Evolutionary conservation across 306 rosid genomes (phyloP).

Genomic region (Senna tora): DNA sequence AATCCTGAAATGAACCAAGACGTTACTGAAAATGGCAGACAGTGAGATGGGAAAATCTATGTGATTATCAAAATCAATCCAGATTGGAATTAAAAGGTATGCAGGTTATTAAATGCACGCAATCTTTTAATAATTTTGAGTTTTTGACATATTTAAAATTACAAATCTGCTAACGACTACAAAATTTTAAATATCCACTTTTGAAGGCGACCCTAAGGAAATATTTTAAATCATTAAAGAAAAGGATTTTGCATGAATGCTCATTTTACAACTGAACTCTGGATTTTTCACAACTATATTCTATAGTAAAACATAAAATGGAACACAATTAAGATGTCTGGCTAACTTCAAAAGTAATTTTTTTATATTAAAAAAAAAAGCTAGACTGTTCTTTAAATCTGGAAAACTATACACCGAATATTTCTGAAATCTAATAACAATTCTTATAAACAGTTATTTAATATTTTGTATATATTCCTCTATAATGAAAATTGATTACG

Average conservation of each 20-base stretch:
- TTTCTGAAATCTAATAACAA: conserved; percentile 8
- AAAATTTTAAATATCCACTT: too few species aligned
- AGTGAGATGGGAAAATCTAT: neutral
- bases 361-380: neutral
- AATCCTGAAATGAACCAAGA: conserved; percentile 66
- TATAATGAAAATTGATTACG: conserved; percentile 8
- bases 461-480: conserved; percentile 9
- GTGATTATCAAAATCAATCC: neutral
- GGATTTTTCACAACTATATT: too few species aligned
- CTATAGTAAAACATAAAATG: neutral
- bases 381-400: too few species aligned
- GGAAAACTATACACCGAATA: neutral
- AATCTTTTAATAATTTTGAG: neutral
- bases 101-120: neutral
- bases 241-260: conserved; percentile 1
- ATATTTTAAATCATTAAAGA: conserved; percentile 9
- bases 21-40: conserved; percentile 23
- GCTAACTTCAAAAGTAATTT: neutral
- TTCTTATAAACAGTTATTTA: conserved; percentile 6
- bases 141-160: neutral
- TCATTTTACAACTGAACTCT: neutral
- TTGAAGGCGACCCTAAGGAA: neutral
- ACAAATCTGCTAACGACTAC: neutral
- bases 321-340: conserved; percentile 14
- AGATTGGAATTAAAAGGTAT: neutral